These are phyloP conservation scores for Cokeromyces recurvatus DNA, from an alignment of 371 early-diverging fungal genomes.

Conservation along the genomic window DNA sequence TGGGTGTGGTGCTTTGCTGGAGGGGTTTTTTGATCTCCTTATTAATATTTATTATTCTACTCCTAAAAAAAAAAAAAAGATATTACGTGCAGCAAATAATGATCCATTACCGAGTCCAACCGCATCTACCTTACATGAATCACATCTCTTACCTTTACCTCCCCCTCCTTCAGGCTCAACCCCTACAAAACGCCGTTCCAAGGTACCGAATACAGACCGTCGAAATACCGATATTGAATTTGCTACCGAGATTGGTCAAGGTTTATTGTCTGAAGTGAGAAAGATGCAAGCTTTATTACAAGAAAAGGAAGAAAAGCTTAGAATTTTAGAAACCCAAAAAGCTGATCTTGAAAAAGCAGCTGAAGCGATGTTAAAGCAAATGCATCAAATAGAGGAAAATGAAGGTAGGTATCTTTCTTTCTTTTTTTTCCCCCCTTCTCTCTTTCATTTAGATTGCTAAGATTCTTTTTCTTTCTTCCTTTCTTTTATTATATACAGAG, in stretches of 20 bases:
- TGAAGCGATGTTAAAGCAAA: conserved; percentile 60
- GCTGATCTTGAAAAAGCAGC: conserved; percentile 60
- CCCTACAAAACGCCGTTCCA: conserved; percentile 48
- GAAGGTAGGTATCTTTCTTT: conserved; percentile 44
- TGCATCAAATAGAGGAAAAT: conserved; percentile 56
- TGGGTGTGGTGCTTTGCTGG: too few species aligned
- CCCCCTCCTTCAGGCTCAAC: conserved; percentile 44
- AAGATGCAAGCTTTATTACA: conserved; percentile 49
- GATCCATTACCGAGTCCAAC: conserved; percentile 49
- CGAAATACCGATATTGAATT: conserved; percentile 52
- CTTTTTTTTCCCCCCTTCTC: too few species aligned
- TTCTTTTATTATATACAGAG: too few species aligned
- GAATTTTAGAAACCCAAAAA: conserved; percentile 59
- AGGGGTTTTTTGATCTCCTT: not conserved
- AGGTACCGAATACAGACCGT: conserved; percentile 44
- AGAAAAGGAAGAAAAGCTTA: conserved; percentile 63
- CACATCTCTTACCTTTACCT: conserved; percentile 24
- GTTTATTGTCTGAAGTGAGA: conserved; percentile 44
- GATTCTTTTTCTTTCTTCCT: not conserved
- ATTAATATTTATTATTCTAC: too few species aligned
- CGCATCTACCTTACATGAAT: conserved; percentile 28
- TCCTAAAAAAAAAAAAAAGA: too few species aligned
- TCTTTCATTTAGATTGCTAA: too few species aligned
- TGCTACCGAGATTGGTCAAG: conserved; percentile 56
- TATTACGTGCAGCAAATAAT: not conserved